Evolutionary conservation across 2,329 filamentous ascomycete genomes (phyloP), one percentile per base, ranked within the genome.

Genomic region (Diaporthe sp.): DNA sequence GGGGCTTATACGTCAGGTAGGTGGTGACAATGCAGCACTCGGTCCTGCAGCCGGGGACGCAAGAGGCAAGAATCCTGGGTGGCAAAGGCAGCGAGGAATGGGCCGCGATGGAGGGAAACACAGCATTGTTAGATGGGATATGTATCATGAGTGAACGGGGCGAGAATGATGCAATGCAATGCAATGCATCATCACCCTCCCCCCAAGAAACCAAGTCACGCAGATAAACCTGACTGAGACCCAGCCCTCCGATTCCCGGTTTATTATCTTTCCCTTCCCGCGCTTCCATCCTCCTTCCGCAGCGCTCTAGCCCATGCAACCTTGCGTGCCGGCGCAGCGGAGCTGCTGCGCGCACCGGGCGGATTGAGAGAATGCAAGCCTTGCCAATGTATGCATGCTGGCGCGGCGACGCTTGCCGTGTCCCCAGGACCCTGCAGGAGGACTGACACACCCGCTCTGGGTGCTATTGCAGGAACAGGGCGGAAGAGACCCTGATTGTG

Each of bases 11-110:
- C 22, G 9, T 1, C 13, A 19, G 39, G n/a, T 5, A 28, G 12
- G 22, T 67, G 62, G 62, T 51, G 28, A 67, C 62, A 51, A 10
- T 51, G 62, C 62, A 67, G 28, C 44, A 25, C 62, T 67, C 44
- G 44, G 28, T 28, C 42, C 42, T 67, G 62, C 62, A 34, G 62
- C 62, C 44, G 42, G 62, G 44, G 31, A 34, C 62, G 62, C 22
- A 67, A 67, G n/a, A 12, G 62, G 62, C n/a, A 67, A 37, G 19
- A 17, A 34, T 15, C 25, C 44, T 49, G 9, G 25, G 53, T n/a
- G 17, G 9, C 46, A 9, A 49, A 28, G 53, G 28, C 34, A 22
- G 15, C 15, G 28, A 34, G 28, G 28, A n/a, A 34, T 17, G 17
- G 19, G 19, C 37, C 12, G n/a, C 8, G 19, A 49, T 17, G 60